phyloP scores from a whole-genome alignment of 495 filamentous ascomycete genomes.

The Podospora pseudocomata region DNA sequence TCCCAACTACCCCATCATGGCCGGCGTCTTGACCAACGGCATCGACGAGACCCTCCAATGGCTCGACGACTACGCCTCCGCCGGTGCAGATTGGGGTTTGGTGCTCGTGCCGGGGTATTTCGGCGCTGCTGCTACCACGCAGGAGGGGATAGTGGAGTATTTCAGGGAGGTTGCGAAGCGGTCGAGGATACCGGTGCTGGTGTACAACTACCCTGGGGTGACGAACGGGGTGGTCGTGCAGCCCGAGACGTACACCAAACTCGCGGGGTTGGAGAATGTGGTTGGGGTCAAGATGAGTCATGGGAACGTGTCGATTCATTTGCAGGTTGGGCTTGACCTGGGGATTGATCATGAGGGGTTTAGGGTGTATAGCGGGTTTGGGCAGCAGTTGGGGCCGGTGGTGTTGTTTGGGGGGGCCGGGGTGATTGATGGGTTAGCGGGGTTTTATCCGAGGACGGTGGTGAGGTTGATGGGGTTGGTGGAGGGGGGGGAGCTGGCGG shows the following conservation, averaged over 20 bases:
- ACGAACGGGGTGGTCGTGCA: constrained; percentile 56
- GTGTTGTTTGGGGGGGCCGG: constrained; percentile 57
- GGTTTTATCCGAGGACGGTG: constrained; percentile 58
- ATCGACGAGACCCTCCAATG: constrained; percentile 62
- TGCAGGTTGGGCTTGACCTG: constrained; percentile 53
- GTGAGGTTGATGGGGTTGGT: constrained; percentile 52
- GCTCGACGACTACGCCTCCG: constrained; percentile 53
- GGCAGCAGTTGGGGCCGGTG: constrained; percentile 61
- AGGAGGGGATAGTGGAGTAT: constrained; percentile 52
- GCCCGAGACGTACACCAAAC: constrained; percentile 51
- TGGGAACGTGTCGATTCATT: constrained; percentile 58
- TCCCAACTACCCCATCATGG: constrained; percentile 62
- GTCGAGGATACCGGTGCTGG: constrained; percentile 53
- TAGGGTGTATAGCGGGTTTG: constrained; percentile 60
- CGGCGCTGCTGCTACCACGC: constrained; percentile 41
- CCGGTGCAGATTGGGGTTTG: constrained; percentile 62
- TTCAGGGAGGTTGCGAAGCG: constrained; percentile 50
- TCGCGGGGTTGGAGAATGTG: constrained; percentile 57
- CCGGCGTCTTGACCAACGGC: constrained; percentile 60
- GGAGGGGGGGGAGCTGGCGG: constrained; percentile 28
- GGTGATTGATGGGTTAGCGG: constrained; percentile 61
- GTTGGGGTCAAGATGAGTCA: constrained; percentile 67
- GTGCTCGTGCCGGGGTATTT: constrained; percentile 58
- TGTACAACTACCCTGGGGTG: constrained; percentile 67
- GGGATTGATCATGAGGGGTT: constrained; percentile 51